Evolutionary conservation across 148 eudicot species (phyloP), one percentile per base, ranked within the genome.

Genomic region (Polygonum aviculare): DNA sequence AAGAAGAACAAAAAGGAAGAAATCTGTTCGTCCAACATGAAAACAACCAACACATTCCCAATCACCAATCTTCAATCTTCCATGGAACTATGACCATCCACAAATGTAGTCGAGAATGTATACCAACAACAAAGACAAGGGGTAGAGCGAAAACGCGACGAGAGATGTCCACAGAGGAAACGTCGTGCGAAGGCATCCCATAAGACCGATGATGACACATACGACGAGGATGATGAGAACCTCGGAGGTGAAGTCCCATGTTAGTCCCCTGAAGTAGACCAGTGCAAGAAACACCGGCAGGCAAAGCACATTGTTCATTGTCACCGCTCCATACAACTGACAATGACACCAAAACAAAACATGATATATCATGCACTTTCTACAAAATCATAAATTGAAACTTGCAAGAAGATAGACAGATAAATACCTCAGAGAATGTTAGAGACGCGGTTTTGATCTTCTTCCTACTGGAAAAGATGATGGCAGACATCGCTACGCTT

Each of bases 211-310:
- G 77, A 89, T 80, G 22, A 91, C 1, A 79, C 96, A 91, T 2
- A 93, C 98, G 1, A 91, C 74, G 73, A 93, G 69, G 41, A 91
- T 93, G 60, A 93, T 86, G 38, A 93, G 85, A 19, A 93, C 98
- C 83, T 93, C 98, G 0, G 98, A 84, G 21, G 98, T 91, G 85
- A 93, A 93, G 78, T 93, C 87, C 98, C 96, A 93, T 12, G 79
- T 76, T 85, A 91, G 79, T 36, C 86, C 98, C 75, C 97, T 80
- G 35, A 79, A 78, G 38, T 89, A 91, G 65, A 91, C 97, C 16
- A 91, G 77, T 16, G 89, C 97, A 72, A 93, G 78, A 81, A 93
- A 93, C 33, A 91, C 91, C 0, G 98, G 84, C 16, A 93, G 86
- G 80, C 92, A 88, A 4, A 93, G 88, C 18, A 81, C 75, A 54